Conservation (phyloP, 2,329 filamentous ascomycete species). For the Thielaviopsis populi region DNA sequence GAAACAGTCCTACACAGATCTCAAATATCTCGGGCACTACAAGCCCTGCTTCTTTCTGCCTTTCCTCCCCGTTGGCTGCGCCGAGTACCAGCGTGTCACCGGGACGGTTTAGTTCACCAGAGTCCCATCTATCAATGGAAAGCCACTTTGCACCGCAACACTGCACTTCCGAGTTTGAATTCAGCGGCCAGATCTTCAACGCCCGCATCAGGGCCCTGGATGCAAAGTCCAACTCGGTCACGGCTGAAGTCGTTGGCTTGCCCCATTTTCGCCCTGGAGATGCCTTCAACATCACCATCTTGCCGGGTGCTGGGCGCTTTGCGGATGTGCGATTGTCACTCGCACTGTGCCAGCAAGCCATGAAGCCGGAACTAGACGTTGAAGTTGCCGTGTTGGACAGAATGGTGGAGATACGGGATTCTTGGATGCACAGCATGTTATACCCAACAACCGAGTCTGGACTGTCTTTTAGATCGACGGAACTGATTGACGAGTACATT, state of each 20-base stretch:
- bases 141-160: no score
- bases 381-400: background rate
- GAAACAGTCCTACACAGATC: background rate
- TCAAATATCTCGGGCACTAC: background rate
- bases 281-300: background rate
- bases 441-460: background rate
- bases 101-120: background rate
- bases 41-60: background rate
- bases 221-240: background rate
- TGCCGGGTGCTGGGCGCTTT: background rate
- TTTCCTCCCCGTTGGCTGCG: background rate
- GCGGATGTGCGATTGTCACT: background rate
- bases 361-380: background rate
- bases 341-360: background rate
- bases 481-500: background rate
- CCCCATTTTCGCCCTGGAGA: background rate
- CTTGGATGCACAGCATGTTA: conserved; percentile 1
- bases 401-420: background rate
- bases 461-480: background rate
- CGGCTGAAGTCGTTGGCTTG: background rate
- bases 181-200: background rate
- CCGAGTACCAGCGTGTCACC: background rate
- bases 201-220: background rate
- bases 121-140: background rate
- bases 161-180: background rate